A percentile compares a stretch with the other conserved stretches of the same genome.
Conservation (phyloP, 179 eudicot genomes). For the Spinacia oleracea region DNA sequence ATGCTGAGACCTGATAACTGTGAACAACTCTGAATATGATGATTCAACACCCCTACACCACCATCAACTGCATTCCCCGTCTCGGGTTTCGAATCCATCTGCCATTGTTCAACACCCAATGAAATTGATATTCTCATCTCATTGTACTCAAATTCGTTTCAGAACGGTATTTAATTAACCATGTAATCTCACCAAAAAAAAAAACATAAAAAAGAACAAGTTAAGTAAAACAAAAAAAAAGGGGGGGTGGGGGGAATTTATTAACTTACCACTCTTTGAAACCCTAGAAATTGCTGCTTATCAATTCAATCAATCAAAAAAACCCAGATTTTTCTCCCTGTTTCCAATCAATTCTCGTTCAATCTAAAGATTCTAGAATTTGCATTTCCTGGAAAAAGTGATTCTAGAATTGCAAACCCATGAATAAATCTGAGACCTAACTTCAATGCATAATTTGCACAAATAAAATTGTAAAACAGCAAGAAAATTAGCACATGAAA, state of each 20-base stretch:
- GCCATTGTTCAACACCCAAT: slow-evolving; percentile 38
- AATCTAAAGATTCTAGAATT: neutral
- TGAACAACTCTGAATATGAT: slow-evolving; percentile 41
- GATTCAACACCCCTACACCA: slow-evolving; percentile 31
- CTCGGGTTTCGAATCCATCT: slow-evolving; percentile 38
- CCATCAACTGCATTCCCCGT: slow-evolving; percentile 19
- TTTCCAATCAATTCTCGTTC: neutral
- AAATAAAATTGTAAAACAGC: neutral
- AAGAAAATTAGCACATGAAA: neutral
- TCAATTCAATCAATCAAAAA: slow-evolving; percentile 3
- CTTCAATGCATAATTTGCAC: neutral
- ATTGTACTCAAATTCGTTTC: neutral
- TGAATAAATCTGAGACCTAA: neutral
- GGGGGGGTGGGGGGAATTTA: neutral
- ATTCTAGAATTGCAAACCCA: neutral
- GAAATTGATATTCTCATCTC: neutral
- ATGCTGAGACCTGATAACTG: slow-evolving; percentile 45
- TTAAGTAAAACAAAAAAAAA: neutral
- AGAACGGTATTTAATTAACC: too few relatives aligned
- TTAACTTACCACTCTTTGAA: neutral
- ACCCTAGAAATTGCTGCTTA: slow-evolving; percentile 8
- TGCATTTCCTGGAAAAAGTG: neutral
- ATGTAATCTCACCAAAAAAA: neutral
- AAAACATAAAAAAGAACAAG: neutral
- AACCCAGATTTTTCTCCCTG: neutral